Base-by-base conservation (phyloP, 441 rosid genomes). In the Mallotus repandus region DNA sequence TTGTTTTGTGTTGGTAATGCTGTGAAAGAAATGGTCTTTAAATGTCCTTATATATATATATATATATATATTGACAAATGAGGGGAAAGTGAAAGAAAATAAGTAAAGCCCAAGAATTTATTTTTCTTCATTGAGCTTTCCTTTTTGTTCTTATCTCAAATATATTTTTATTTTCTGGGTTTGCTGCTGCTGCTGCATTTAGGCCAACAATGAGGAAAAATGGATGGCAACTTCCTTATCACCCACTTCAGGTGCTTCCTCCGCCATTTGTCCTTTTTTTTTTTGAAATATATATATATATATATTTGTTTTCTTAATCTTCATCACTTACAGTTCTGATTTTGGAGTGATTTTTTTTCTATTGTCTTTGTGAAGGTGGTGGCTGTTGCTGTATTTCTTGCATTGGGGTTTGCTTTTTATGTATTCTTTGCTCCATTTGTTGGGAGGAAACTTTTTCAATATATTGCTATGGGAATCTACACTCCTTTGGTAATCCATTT, bases 151-250 rank as follows among this genome's bases (percentile, higher is more conserved):
- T 57, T 45, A 72, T 70, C 64, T 58, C 74, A 75, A 9, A 10
- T 74, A 38, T 38, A 38, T 15, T 11, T 50, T 12, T 15, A 3
- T 50, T 54, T 54, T 3, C 14, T n/a, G 9, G 58, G 18, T 77
- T 62, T 79, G 72, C 58, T 76, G 75, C 74, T 79, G 67, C 76
- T 80, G 78, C 82, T 74, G 78, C 85, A 80, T 86, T 86, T 76
- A 63, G 72, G 76, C 68, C 46, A 35, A 79, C 81, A 78, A 96
- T 96, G 99, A 93, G 98, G 89, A 96, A 91, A 81, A 88, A 96
- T 82, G 99, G 99, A 81, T 96, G 99, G 98, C 92, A 96, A 76
- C 96, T 96, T 76, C 99, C 99, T 54, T 90, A 93, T 60, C 99
- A 96, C 71, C 98, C 99, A 18, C 98, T 96, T 65, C 99, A 96